Evolutionary conservation across 306 rosid genomes (phyloP), one percentile per base, ranked within the genome.

Genomic region (Cajanus cajan): DNA sequence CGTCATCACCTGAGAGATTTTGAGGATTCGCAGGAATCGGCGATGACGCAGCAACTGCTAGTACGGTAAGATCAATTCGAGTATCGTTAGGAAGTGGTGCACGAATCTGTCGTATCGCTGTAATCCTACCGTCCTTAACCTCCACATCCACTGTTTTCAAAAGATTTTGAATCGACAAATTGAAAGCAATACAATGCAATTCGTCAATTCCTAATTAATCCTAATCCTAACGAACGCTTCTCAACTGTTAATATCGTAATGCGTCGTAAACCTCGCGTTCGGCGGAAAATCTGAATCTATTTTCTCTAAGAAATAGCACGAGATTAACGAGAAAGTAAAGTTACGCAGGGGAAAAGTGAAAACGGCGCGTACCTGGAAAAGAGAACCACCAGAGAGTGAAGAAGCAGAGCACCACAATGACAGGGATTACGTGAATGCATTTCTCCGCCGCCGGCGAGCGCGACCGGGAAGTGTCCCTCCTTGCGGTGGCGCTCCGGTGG

Each of bases 311-410:
- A n/a, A 54, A 22, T 1, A 10, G 3, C 2, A 25, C 19, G 68
- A 69, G 54, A 71, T 13, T 11, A 54, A 21, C 33, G 74, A 37
- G 8, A 24, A 51, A n/a, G 5, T 25, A 8, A 52, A 48, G 39
- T 75, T 64, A 21, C 34, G 39, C 33, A 4, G 9, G 3, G n/a
- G n/a, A n/a, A n/a, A n/a, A n/a, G 68, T 5, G 34, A 31, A 59
- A 43, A 36, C 77, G 48, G 41, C 4, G 2, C 21, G 70, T 11
- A 90, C 93, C 96, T 76, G 87, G 86, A 75, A 37, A 78, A 79
- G 91, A 87, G 86, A 83, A 86, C 88, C 90, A 89, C 91, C 91
- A 89, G 82, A 91, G 91, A 45, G 85, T 47, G 65, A 86, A 80
- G 82, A 86, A 1, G 83, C 90, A 79, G n/a, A 87, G 68, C 43